These are phyloP conservation scores for Blastomyces emzantsi DNA, from an alignment of 2,329 filamentous ascomycete genomes.

Conservation along the genomic window DNA sequence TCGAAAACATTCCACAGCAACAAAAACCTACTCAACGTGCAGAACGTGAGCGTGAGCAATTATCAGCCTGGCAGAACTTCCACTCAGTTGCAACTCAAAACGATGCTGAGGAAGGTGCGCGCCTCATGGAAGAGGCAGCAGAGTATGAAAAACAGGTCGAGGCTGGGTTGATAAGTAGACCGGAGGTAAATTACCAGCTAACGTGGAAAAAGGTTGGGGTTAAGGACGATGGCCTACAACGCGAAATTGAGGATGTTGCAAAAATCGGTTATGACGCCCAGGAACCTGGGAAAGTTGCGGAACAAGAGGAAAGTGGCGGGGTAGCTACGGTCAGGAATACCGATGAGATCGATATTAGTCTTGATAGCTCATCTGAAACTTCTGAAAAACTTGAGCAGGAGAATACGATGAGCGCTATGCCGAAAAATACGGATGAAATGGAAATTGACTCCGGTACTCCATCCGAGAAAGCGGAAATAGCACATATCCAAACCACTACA, in stretches of 20 bases:
- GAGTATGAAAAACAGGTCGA: constrained; percentile 14
- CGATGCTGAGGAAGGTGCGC: constrained; percentile 28
- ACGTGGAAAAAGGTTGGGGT: constrained; percentile 34
- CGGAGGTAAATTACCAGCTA: constrained; percentile 25
- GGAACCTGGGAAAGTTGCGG: background rate
- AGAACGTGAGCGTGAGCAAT: constrained; percentile 11
- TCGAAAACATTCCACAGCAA: background rate
- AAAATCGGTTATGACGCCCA: constrained; percentile 16
- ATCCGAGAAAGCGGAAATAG: background rate
- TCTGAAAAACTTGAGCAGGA: constrained; percentile 6
- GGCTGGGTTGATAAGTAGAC: constrained; percentile 13
- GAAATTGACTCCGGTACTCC: background rate
- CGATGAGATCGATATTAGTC: constrained; percentile 37
- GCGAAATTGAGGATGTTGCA: constrained; percentile 21
- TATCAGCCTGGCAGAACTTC: constrained; percentile 35
- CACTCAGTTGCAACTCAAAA: constrained; percentile 24
- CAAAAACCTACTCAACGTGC: background rate
- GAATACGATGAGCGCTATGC: background rate
- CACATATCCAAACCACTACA: background rate
- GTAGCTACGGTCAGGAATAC: constrained; percentile 20
- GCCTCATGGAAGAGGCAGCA: constrained; percentile 21
- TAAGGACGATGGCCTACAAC: constrained; percentile 21
- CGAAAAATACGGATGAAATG: background rate
- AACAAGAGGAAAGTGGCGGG: background rate
- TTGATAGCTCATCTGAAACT: constrained; percentile 17